Percentiles rank a stretch among this genome's conserved stretches.
phyloP scores from a whole-genome alignment of 805 yeast species.

The Saccharomycopsis capsularis region DNA sequence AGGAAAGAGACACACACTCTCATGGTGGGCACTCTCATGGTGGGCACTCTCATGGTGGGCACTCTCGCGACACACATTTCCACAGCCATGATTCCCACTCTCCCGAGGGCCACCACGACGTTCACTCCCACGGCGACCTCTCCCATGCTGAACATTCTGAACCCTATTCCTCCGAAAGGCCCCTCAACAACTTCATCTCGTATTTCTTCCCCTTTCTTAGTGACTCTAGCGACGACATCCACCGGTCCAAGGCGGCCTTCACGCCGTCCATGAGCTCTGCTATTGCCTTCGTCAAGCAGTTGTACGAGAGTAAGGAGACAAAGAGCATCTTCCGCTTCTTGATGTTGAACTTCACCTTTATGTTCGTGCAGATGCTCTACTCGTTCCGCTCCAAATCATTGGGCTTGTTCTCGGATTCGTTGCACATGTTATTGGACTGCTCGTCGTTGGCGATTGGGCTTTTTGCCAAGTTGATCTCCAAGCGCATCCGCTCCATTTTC shows the following conservation, averaged over 20 bases:
- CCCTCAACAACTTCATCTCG: conserved; percentile 12
- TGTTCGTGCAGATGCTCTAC: conserved; percentile 88
- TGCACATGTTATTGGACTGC: conserved; percentile 96
- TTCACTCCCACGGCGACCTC: conserved; percentile 21
- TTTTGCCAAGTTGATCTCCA: conserved; percentile 68
- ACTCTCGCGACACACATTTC: conserved; percentile 18
- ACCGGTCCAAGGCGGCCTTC: background rate
- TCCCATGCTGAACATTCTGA: conserved; percentile 25
- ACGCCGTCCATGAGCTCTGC: conserved; percentile 2
- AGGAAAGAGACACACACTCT: background rate
- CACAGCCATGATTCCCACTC: conserved; percentile 15
- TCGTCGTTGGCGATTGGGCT: conserved; percentile 83
- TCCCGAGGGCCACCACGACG: conserved; percentile 21
- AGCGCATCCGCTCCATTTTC: conserved; percentile 34
- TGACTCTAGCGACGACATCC: conserved; percentile 1
- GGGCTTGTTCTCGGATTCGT: conserved; percentile 85
- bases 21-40: conserved; percentile 9
- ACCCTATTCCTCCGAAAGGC: background rate
- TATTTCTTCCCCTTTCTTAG: conserved; percentile 19
- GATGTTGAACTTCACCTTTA: conserved; percentile 79
- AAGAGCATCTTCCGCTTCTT: conserved; percentile 84
- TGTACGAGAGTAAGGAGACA: conserved; percentile 57
- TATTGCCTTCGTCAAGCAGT: conserved; percentile 26
- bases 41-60: conserved; percentile 21
- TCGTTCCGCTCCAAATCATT: conserved; percentile 89